These are phyloP conservation scores for Apiospora sp. DNA, from an alignment of 2,329 filamentous ascomycete genomes.

Conservation along the genomic window DNA sequence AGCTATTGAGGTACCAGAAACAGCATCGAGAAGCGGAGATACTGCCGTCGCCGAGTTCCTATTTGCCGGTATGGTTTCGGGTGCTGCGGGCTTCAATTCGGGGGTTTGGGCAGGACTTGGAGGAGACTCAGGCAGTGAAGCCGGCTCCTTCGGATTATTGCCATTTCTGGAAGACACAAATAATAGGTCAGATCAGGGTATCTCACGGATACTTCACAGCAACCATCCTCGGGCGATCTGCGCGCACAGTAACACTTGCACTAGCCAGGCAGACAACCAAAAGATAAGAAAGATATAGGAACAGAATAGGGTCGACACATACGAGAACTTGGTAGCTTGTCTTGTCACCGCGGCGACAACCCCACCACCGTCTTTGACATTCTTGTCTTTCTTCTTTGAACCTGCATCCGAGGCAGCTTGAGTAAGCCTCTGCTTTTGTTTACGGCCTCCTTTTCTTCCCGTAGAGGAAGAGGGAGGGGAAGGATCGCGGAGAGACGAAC, in stretches of 20 bases:
- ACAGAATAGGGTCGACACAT: slow-evolving; percentile 28
- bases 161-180: slow-evolving; percentile 30
- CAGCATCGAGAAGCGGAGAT: slow-evolving; percentile 42
- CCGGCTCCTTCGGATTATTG: slow-evolving; percentile 35
- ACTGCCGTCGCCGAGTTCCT: slow-evolving; percentile 32
- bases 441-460: slow-evolving; percentile 38
- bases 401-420: slow-evolving; percentile 39
- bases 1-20: slow-evolving; percentile 42
- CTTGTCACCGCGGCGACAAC: slow-evolving; percentile 47
- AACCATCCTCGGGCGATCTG: not conserved
- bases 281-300: slow-evolving; percentile 30
- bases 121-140: slow-evolving; percentile 38
- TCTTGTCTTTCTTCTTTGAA: slow-evolving; percentile 46
- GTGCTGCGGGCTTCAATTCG: slow-evolving; percentile 40
- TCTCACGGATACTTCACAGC: not conserved
- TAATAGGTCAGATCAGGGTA: slow-evolving; percentile 23
- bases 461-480: slow-evolving; percentile 40
- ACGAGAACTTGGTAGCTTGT: slow-evolving; percentile 45
- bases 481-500: slow-evolving; percentile 44
- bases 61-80: slow-evolving; percentile 41
- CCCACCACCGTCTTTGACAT: slow-evolving; percentile 46
- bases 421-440: slow-evolving; percentile 43
- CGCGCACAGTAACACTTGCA: not conserved
- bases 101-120: slow-evolving; percentile 37
- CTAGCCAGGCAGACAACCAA: slow-evolving; percentile 25